A percentile compares a stretch with the other conserved stretches of the same genome.
These are phyloP conservation scores for Beverwykella pulmonaria DNA, from an alignment of 495 filamentous ascomycete genomes.

Conservation along the genomic window DNA sequence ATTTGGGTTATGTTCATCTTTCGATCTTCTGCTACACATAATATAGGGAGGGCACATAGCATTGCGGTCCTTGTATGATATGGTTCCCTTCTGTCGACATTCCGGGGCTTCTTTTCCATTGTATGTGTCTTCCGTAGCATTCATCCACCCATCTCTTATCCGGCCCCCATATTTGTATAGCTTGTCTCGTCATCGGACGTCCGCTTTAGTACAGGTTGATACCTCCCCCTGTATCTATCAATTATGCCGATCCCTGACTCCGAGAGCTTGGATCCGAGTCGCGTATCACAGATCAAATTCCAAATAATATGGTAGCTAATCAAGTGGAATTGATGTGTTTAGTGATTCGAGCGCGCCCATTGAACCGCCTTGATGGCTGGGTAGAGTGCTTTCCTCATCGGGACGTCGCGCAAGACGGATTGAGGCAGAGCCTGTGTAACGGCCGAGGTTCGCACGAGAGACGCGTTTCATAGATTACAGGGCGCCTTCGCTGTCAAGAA, in stretches of 20 bases:
- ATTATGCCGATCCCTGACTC: conserved; percentile 22
- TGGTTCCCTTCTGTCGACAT: too few relatives aligned
- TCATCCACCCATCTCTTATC: too few relatives aligned
- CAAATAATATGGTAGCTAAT: conserved; percentile 8
- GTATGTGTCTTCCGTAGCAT: too few relatives aligned
- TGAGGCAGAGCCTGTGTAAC: background rate
- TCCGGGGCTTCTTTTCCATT: too few relatives aligned
- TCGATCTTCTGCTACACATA: conserved; percentile 2
- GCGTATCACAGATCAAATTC: conserved; percentile 12
- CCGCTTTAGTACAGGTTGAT: too few relatives aligned
- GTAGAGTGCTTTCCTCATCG: background rate
- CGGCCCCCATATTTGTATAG: too few relatives aligned
- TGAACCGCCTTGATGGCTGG: too few relatives aligned
- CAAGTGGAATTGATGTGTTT: conserved; percentile 1
- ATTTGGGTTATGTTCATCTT: background rate
- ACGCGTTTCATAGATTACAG: background rate
- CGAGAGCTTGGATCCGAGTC: conserved; percentile 9
- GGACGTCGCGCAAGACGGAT: background rate
- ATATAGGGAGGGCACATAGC: background rate
- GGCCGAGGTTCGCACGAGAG: background rate
- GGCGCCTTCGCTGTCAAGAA: background rate
- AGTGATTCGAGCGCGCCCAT: background rate
- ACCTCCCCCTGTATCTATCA: background rate
- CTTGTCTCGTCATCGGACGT: too few relatives aligned
- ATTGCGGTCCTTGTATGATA: background rate